Conservation (phyloP, 192 early-diverging fungal genomes). For the Phycomyces blakesleeanus region DNA sequence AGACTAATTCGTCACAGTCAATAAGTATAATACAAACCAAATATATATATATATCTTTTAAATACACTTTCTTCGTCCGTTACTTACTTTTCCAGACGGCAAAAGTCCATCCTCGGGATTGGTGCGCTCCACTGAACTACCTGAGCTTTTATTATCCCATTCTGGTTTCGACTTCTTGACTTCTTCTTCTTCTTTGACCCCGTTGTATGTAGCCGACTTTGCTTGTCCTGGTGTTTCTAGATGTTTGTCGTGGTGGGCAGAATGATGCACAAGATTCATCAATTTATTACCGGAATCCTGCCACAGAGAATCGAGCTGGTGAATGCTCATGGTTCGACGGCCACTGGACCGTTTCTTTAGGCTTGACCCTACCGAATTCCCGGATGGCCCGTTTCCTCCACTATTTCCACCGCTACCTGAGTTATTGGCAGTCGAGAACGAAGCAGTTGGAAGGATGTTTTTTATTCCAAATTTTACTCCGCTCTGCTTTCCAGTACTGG, state of each 20-base stretch:
- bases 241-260: neutral
- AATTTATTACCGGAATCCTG: slow-evolving; percentile 27
- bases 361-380: slow-evolving; percentile 1
- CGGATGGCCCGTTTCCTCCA: neutral
- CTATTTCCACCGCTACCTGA: neutral
- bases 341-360: slow-evolving; percentile 5
- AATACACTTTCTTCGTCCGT: neutral
- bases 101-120: slow-evolving; percentile 10
- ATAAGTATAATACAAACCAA: slow-evolving; percentile 7
- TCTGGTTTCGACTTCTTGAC: slow-evolving; percentile 5
- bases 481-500: neutral
- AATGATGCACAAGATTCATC: slow-evolving; percentile 25
- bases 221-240: neutral
- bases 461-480: slow-evolving; percentile 24
- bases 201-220: neutral
- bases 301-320: slow-evolving; percentile 23
- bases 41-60: neutral
- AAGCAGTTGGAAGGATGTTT: slow-evolving; percentile 16
- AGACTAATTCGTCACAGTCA: slow-evolving; percentile 16
- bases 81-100: slow-evolving; percentile 18
- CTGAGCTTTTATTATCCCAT: slow-evolving; percentile 28
- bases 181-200: neutral
- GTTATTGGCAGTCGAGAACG: slow-evolving; percentile 9
- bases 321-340: slow-evolving; percentile 25
- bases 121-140: slow-evolving; percentile 19